phyloP scores from a whole-genome alignment of 768 basidiomycete genomes.

The Suillus tomentosus region DNA sequence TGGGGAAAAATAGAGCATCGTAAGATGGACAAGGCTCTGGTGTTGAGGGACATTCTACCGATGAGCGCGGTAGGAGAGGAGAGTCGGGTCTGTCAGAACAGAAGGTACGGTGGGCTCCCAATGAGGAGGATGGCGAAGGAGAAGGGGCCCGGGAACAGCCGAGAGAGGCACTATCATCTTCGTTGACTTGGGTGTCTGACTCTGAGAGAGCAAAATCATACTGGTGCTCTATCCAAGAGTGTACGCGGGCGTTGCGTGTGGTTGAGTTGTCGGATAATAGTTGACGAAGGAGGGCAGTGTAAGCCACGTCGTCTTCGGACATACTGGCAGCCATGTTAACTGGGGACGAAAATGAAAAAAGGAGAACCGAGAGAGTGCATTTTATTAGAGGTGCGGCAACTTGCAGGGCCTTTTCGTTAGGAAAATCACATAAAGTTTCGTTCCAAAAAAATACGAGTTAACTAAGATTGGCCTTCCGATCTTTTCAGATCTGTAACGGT shows the following conservation, averaged over 20 bases:
- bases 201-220: constrained; percentile 37
- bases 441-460: constrained; percentile 11
- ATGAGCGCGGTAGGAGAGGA: constrained; percentile 30
- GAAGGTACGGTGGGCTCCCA: constrained; percentile 29
- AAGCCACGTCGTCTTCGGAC: constrained; percentile 34
- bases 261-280: constrained; percentile 26
- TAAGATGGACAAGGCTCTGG: constrained; percentile 27
- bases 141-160: constrained; percentile 20
- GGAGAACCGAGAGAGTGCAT: constrained; percentile 13
- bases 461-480: constrained; percentile 16
- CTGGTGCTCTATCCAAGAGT: constrained; percentile 39
- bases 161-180: not conserved
- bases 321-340: constrained; percentile 17
- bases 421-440: constrained; percentile 23
- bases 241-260: constrained; percentile 31
- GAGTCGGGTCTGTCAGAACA: constrained; percentile 32
- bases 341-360: constrained; percentile 8
- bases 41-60: constrained; percentile 25
- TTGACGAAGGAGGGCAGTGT: constrained; percentile 31
- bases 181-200: constrained; percentile 13
- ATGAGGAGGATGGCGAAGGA: constrained; percentile 34
- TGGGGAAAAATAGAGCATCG: constrained; percentile 38
- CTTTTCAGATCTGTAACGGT: constrained; percentile 2
- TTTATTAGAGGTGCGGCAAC: constrained; percentile 21
- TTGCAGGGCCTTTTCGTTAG: constrained; percentile 6